Base-by-base conservation (phyloP, 805 yeast genomes). In the Candida jianshihensis region DNA sequence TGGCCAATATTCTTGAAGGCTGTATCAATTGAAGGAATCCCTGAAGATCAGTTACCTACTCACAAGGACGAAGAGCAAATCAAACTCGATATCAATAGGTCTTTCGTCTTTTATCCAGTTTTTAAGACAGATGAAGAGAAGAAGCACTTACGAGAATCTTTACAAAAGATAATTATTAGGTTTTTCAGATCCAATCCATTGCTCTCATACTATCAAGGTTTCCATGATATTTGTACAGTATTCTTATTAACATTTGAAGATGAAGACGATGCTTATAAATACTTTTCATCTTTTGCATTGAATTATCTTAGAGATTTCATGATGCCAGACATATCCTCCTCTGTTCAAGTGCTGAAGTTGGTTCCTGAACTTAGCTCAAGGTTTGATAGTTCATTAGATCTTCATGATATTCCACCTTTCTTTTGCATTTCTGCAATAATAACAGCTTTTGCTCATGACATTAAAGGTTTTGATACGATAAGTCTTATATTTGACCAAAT, bases 161-260 rank as follows among this genome's bases (percentile, higher is more conserved):
- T 68, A 7, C 40, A 48, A 6, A 54, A 54, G 5, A 43, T 80
- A 12, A 70, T 86, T 4, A 57, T 71, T 12, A 62, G 64, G 15
- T 64, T 87, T 3, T 63, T 92, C 12, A 60, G 86, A 27, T 68
- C 65, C 13, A 63, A 79, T 45, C 89, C 89, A 0, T 49, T 57
- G 4, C 61, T 89, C 29, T 66, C 75, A 40, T 90, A 90, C 57
- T 90, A 88, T 56, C 98, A 90, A 59, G 98, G 98, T 0, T 86
- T 72, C 56, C 97, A 90, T 57, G 97, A 92, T 49, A 65, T 92
- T 16, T 88, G 86, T 2, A 69, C 84, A 26, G 69, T 83, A 5
- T 63, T 84, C 6, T 60, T 83, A 5, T 53, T 81, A 14, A 73
- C 81, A 1, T 74, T 77, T 10, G 47, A 53, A 17, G 61, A 56